Evolutionary conservation across 306 rosid species (phyloP).

Genomic region (Vachellia collinsii): DNA sequence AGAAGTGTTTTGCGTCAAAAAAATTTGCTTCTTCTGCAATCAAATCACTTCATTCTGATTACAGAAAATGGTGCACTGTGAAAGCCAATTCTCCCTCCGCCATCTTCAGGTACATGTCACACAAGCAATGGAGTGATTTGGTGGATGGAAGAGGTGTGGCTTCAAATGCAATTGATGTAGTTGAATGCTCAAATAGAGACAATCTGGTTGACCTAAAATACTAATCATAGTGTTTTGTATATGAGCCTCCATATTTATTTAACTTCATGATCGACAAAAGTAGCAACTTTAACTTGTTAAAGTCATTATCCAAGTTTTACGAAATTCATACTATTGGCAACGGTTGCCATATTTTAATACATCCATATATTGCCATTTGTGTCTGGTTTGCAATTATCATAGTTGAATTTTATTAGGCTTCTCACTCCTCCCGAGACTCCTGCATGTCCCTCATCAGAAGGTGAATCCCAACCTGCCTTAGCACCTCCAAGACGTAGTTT

Average conservation of each 20-base stretch:
- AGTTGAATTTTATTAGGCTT: slow-evolving; percentile 67
- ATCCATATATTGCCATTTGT: not conserved
- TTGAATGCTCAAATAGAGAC: not conserved
- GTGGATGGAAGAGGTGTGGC: not conserved
- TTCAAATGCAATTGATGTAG: not conserved
- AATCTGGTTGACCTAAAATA: not conserved
- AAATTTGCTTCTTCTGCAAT: not conserved
- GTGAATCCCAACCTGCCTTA: slow-evolving; percentile 56
- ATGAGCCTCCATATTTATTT: slow-evolving; percentile 11
- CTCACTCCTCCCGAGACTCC: slow-evolving; percentile 99
- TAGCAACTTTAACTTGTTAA: not conserved
- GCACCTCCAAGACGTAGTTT: slow-evolving; percentile 63
- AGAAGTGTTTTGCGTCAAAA: not conserved
- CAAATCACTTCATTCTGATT: not conserved
- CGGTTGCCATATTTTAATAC: not conserved
- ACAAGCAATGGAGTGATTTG: not conserved
- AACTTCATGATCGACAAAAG: not conserved
- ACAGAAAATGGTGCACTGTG: not conserved
- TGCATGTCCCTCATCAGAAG: slow-evolving; percentile 67
- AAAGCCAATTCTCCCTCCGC: not conserved
- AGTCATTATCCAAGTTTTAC: slow-evolving; percentile 1
- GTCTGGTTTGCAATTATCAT: slow-evolving; percentile 27
- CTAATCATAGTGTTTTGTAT: slow-evolving; percentile 23
- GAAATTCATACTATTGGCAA: slow-evolving; percentile 14
- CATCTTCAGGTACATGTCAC: not conserved